Evolutionary conservation across 1,139 yeast genomes (phyloP).

Genomic region (Schwanniomyces etchellsii): DNA sequence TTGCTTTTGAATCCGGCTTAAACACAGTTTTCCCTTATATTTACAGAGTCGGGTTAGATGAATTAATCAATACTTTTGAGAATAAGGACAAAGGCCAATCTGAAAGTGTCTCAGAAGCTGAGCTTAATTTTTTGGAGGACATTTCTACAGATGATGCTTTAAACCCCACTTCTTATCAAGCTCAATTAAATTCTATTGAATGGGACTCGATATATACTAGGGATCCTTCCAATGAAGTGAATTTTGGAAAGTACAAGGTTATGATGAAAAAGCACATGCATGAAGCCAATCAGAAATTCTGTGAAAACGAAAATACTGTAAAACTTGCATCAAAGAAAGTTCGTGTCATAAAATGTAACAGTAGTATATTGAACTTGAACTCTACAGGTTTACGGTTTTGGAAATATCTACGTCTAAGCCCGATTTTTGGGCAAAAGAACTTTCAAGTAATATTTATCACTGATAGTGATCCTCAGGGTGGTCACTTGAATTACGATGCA

Average conservation of each 20-base stretch:
- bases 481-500: constrained; percentile 12
- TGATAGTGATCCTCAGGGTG: constrained; percentile 16
- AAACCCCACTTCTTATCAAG: constrained; percentile 23
- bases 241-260: constrained; percentile 18
- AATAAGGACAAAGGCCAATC: constrained; percentile 10
- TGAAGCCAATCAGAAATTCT: constrained; percentile 9
- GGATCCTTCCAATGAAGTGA: constrained; percentile 13
- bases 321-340: constrained; percentile 15
- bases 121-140: constrained; percentile 34
- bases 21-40: constrained; percentile 25
- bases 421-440: constrained; percentile 43
- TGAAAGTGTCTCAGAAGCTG: constrained; percentile 11
- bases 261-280: constrained; percentile 5
- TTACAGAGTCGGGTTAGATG: constrained; percentile 28
- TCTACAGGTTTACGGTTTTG: constrained; percentile 41
- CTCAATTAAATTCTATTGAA: constrained; percentile 22
- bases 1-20: constrained; percentile 15
- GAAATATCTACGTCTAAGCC: constrained; percentile 53
- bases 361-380: constrained; percentile 28
- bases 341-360: constrained; percentile 20
- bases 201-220: constrained; percentile 26
- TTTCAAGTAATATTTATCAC: constrained; percentile 49
- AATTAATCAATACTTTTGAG: constrained; percentile 22
- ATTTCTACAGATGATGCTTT: constrained; percentile 25
- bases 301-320: constrained; percentile 7